Evolutionary conservation across 257 asterid species (phyloP).

Genomic region (Cordia subcordata): DNA sequence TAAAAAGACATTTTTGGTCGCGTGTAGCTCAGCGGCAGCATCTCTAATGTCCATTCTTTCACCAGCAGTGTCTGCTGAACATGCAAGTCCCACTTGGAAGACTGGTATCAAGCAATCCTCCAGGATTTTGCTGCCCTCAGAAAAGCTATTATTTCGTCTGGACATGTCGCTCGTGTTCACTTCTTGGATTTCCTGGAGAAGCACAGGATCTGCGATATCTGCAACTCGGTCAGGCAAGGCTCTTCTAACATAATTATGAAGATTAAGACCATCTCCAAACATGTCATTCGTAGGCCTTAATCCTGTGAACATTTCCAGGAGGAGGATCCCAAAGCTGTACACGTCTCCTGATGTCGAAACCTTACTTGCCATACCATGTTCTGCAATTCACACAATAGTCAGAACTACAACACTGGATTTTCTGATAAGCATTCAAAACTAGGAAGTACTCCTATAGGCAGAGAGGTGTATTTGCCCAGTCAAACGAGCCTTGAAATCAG

Average conservation of each 20-base stretch:
- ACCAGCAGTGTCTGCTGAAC: too few relatives aligned
- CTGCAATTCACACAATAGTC: conserved; percentile 9
- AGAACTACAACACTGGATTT: background rate
- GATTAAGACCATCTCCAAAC: conserved; percentile 18
- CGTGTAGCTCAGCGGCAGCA: too few relatives aligned
- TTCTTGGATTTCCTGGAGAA: background rate
- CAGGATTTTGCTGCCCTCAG: too few relatives aligned
- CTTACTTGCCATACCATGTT: conserved; percentile 28
- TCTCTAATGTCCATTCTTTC: too few relatives aligned
- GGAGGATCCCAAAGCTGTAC: conserved; percentile 30
- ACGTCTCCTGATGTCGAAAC: conserved; percentile 30
- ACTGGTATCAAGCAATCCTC: too few relatives aligned
- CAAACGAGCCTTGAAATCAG: too few relatives aligned
- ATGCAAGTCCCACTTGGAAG: too few relatives aligned
- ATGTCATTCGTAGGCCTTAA: conserved; percentile 27
- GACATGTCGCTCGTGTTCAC: background rate
- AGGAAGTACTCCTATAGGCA: background rate
- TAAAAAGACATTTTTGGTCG: too few relatives aligned
- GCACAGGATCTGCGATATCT: conserved; percentile 22
- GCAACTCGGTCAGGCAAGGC: conserved; percentile 18
- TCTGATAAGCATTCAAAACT: background rate
- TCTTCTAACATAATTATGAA: conserved; percentile 11
- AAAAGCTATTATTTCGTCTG: too few relatives aligned
- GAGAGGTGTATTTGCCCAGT: too few relatives aligned
- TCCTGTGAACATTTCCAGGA: conserved; percentile 36